A percentile compares a stretch with the other conserved stretches of the same genome.
phyloP scores from a whole-genome alignment of 2,329 filamentous ascomycete species.

The Sordariomycetes sp. region DNA sequence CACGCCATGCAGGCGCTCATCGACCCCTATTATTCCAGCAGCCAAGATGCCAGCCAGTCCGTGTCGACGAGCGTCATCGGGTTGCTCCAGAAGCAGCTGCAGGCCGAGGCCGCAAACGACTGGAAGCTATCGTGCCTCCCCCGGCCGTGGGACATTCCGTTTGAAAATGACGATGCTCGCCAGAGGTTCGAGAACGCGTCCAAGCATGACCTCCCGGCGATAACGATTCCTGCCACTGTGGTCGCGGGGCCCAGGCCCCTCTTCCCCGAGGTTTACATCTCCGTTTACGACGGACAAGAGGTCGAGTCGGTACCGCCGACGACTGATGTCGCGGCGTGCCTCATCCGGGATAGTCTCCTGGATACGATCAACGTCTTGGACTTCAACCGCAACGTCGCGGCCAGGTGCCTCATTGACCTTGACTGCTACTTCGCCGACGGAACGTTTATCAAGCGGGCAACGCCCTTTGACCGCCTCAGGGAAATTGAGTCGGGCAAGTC shows the following conservation, averaged over 20 bases:
- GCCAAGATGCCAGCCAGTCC: conserved; percentile 47
- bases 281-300: conserved; percentile 79
- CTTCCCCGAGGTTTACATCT: conserved; percentile 89
- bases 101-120: conserved; percentile 56
- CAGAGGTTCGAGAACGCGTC: conserved; percentile 44
- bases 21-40: conserved; percentile 64
- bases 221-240: conserved; percentile 64
- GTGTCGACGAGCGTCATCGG: conserved; percentile 59
- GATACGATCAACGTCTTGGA: conserved; percentile 92
- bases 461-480: conserved; percentile 78
- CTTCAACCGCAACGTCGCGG: conserved; percentile 79
- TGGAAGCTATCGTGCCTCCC: conserved; percentile 64
- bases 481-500: conserved; percentile 51
- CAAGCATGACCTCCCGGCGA: conserved; percentile 67
- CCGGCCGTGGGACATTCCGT: conserved; percentile 52
- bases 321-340: conserved; percentile 61
- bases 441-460: conserved; percentile 89
- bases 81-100: conserved; percentile 75
- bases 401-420: conserved; percentile 82
- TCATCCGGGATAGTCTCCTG: conserved; percentile 73
- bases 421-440: conserved; percentile 87
- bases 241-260: conserved; percentile 61
- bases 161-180: conserved; percentile 45
- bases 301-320: conserved; percentile 76
- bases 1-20: conserved; percentile 77